phyloP scores from a whole-genome alignment of 2,329 filamentous ascomycete genomes.

The Rhynchosporium agropyri region DNA sequence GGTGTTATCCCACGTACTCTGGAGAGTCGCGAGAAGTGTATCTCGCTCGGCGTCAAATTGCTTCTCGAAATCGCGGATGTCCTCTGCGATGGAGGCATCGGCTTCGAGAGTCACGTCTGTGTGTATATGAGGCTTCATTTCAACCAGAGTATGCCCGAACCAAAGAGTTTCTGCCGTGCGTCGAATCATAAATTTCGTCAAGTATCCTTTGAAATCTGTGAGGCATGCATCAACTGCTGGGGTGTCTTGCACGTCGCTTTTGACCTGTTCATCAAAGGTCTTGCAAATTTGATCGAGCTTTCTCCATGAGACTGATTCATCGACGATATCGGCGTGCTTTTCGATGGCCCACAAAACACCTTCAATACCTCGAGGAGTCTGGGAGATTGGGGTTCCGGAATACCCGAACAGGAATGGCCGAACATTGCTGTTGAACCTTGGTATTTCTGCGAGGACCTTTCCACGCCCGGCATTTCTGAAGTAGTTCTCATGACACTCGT shows the following conservation, averaged over 20 bases:
- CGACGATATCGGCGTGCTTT: conserved; percentile 14
- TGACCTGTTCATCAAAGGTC: conserved; percentile 24
- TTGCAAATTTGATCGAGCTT: conserved; percentile 25
- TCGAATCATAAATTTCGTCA: conserved; percentile 30
- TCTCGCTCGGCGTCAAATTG: conserved; percentile 7
- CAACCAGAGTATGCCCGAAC: conserved; percentile 30
- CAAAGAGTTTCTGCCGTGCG: conserved; percentile 28
- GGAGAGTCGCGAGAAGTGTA: conserved; percentile 1
- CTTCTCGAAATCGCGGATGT: background rate
- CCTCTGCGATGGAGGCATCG: background rate
- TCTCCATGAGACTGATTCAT: conserved; percentile 6
- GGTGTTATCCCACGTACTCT: conserved; percentile 14
- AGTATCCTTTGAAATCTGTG: conserved; percentile 19
- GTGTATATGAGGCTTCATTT: conserved; percentile 29
- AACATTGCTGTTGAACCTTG: conserved; percentile 9
- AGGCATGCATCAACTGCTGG: conserved; percentile 6
- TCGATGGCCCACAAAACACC: conserved; percentile 31
- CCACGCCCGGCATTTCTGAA: conserved; percentile 20
- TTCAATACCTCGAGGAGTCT: conserved; percentile 27
- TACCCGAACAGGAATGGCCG: conserved; percentile 32
- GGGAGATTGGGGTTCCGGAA: conserved; percentile 31
- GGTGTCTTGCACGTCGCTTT: background rate
- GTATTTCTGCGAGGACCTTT: conserved; percentile 26
- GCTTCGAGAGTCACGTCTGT: conserved; percentile 24
- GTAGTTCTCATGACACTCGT: conserved; percentile 33